Evolutionary conservation across 306 rosid species (phyloP), one percentile per base, ranked within the genome.

Genomic region (Inga leiocalycina): DNA sequence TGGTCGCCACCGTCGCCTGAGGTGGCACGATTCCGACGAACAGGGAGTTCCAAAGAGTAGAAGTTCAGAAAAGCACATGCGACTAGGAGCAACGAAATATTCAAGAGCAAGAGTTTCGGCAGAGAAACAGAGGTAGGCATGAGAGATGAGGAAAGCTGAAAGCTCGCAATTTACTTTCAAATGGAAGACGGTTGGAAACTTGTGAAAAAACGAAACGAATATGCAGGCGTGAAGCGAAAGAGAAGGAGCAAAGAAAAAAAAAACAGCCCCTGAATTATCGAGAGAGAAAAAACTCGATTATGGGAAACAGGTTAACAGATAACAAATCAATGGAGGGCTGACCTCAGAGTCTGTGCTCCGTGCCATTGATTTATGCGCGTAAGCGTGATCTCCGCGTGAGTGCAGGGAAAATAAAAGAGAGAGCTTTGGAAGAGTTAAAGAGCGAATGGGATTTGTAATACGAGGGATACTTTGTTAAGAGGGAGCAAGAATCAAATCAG

Each of bases 31-130:
- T 44, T 71, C 56, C n/a, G 54, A n/a, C 77, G 49, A 81, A 72
- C 57, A 12, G 76, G 62, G 70, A 44, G 72, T 81, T 89, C 75
- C 44, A 87, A 75, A 59, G 90, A 44, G 69, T 80, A 49, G 41
- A 79, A 70, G 78, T 80, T 22, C 74, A 87, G 57, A 80, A 82
- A 74, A 67, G 80, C 73, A 75, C 44, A 87, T 3, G 45, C 77
- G 48, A 87, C 74, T 0, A 90, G 13, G 37, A 92, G 83, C 73
- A 84, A 84, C 8, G 88, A 87, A 67, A 78, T 45, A 82, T 92
- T 90, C 83, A 90, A 69, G 82, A 92, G 87, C 74, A 90, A 35
- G 3, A 12, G 71, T 77, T 72, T 85, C n/a, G 79, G 62, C 8
- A 61, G 13, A 68, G 59, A 65, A 77, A 72, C 41, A n/a, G 52